Evolutionary conservation across 371 early-diverging fungal genomes (phyloP).

Genomic region (Mucor plumbeus): DNA sequence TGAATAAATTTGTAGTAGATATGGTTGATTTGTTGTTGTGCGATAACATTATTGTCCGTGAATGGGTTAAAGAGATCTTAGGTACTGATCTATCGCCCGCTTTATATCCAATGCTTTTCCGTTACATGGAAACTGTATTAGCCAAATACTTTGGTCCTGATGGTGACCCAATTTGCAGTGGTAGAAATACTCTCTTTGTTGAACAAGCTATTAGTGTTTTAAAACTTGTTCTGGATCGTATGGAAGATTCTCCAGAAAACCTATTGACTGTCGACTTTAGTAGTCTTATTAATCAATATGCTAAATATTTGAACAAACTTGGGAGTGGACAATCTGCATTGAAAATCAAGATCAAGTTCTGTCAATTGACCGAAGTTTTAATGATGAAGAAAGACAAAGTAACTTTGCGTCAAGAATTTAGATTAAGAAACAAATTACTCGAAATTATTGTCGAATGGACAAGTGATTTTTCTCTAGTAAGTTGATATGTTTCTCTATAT

Average conservation of each 20-base stretch:
- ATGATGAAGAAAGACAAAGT: constrained; percentile 82
- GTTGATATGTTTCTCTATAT: not conserved
- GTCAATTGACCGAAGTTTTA: constrained; percentile 83
- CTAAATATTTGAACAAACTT: constrained; percentile 81
- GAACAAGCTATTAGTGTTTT: constrained; percentile 89
- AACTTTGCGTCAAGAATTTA: constrained; percentile 86
- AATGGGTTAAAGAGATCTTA: constrained; percentile 88
- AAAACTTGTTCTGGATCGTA: constrained; percentile 83
- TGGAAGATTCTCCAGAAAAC: constrained; percentile 71
- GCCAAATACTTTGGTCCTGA: constrained; percentile 78
- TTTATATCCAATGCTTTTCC: constrained; percentile 85
- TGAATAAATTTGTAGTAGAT: constrained; percentile 84
- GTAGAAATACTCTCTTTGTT: constrained; percentile 85
- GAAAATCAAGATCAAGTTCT: constrained; percentile 84
- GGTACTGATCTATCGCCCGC: constrained; percentile 85
- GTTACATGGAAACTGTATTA: constrained; percentile 79
- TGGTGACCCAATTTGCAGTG: constrained; percentile 77
- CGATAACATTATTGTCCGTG: constrained; percentile 88
- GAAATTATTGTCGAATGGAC: constrained; percentile 90
- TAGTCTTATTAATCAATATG: constrained; percentile 75
- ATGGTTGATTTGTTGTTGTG: constrained; percentile 86
- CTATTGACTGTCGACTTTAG: constrained; percentile 83
- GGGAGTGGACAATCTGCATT: constrained; percentile 67
- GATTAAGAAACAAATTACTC: constrained; percentile 80
- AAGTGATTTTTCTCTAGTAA: constrained; percentile 73